Percentiles rank a stretch among this genome's conserved stretches.
Evolutionary conservation across 202 grass and related monocot genomes (phyloP).

Genomic region (Saccharum hybrid): DNA sequence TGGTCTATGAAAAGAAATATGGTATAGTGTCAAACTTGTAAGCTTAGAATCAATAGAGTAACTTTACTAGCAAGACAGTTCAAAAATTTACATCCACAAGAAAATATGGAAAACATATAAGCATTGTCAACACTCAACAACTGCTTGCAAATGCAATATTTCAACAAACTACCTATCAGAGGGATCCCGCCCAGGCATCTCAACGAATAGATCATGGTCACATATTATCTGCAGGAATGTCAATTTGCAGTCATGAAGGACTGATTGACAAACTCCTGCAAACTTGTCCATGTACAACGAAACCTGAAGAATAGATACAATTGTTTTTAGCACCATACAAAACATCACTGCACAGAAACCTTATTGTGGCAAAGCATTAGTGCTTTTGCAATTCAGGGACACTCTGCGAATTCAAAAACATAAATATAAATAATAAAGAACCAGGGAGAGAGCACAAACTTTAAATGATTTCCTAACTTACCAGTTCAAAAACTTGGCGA

Average conservation of each 20-base stretch:
- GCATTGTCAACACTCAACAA: constrained; percentile 22
- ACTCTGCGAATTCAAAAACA: constrained; percentile 11
- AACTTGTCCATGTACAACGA: constrained; percentile 99
- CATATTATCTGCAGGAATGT: constrained; percentile 99
- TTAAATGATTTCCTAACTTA: constrained; percentile 45
- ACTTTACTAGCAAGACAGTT: constrained; percentile 24
- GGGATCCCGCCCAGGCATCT: constrained; percentile 98
- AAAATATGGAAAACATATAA: constrained; percentile 30
- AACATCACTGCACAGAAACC: constrained; percentile 14
- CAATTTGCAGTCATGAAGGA: constrained; percentile 97
- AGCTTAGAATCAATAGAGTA: background rate
- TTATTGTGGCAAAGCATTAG: constrained; percentile 34
- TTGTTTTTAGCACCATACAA: constrained; percentile 38
- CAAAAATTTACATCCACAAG: constrained; percentile 9
- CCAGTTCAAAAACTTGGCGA: constrained; percentile 99
- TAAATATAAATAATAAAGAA: constrained; percentile 31
- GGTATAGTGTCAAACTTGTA: background rate
- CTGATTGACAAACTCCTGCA: constrained; percentile 96
- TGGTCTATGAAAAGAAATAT: constrained; percentile 17
- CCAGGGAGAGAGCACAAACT: background rate
- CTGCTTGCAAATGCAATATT: constrained; percentile 1
- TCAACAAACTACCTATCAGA: constrained; percentile 77
- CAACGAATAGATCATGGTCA: constrained; percentile 97
- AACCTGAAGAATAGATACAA: constrained; percentile 65
- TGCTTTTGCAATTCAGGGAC: constrained; percentile 12